Evolutionary conservation across 192 early-diverging fungal species (phyloP).

Genomic region (Chytriomyces confervae): DNA sequence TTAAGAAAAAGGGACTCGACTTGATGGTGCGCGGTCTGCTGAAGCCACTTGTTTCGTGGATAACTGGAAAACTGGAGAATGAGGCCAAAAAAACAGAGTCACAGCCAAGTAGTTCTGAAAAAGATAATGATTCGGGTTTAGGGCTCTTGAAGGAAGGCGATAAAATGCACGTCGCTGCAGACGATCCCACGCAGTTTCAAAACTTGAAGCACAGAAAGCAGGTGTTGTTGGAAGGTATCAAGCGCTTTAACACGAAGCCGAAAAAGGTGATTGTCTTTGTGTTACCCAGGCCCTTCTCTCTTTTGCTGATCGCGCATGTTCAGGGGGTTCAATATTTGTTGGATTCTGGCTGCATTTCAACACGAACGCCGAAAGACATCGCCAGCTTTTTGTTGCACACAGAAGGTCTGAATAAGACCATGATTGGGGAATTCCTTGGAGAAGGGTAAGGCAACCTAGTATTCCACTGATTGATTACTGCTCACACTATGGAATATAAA

Average conservation of each 20-base stretch:
- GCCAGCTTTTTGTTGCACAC: constrained; percentile 76
- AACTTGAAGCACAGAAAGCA: constrained; percentile 86
- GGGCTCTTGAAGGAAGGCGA: constrained; percentile 52
- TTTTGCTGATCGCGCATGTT: neutral
- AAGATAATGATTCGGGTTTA: constrained; percentile 31
- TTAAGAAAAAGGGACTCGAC: constrained; percentile 60
- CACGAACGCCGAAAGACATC: constrained; percentile 72
- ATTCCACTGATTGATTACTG: neutral
- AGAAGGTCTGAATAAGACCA: constrained; percentile 84
- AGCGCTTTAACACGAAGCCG: constrained; percentile 86
- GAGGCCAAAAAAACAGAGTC: constrained; percentile 30
- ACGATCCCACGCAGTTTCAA: constrained; percentile 88
- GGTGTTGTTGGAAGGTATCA: constrained; percentile 76
- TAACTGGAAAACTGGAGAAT: constrained; percentile 29
- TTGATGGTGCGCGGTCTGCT: constrained; percentile 59
- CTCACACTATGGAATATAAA: neutral
- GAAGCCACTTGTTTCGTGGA: constrained; percentile 53
- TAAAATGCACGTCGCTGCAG: constrained; percentile 41
- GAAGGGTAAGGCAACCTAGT: constrained; percentile 69
- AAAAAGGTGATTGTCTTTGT: constrained; percentile 60
- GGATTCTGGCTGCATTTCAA: constrained; percentile 68
- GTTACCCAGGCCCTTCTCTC: neutral
- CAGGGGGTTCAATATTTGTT: constrained; percentile 79
- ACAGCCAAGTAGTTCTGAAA: constrained; percentile 2
- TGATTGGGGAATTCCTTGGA: constrained; percentile 92